These are phyloP conservation scores for Neurospora sp. DNA, from an alignment of 495 filamentous ascomycete species.

Conservation along the genomic window DNA sequence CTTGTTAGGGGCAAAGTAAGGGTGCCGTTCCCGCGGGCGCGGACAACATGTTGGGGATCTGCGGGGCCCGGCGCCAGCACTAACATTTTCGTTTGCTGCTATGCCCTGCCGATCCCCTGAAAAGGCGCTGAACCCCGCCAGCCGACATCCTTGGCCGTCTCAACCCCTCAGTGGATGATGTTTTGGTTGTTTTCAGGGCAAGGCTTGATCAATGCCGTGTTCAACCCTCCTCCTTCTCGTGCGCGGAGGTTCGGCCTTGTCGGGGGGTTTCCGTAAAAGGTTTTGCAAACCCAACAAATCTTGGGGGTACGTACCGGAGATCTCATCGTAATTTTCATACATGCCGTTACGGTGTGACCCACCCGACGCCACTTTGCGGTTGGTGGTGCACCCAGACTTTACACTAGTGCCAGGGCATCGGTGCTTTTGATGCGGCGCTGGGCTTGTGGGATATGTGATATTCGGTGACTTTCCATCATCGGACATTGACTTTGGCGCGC, in stretches of 20 bases:
- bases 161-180: conserved; percentile 1
- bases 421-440: not conserved
- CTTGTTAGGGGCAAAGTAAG: not conserved
- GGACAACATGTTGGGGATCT: conserved; percentile 35
- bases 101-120: not conserved
- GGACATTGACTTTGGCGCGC: not conserved
- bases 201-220: not conserved
- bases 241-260: not conserved
- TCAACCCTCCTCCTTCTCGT: conserved; percentile 1
- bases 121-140: not conserved
- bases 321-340: not conserved
- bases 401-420: not conserved
- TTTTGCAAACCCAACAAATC: not conserved
- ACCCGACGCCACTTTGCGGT: not conserved
- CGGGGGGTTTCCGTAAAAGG: not conserved
- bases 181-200: not conserved
- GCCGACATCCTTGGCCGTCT: conserved; percentile 10
- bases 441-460: not conserved
- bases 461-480: not conserved
- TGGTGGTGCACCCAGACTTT: not conserved
- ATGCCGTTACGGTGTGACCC: not conserved
- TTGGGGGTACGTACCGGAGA: not conserved
- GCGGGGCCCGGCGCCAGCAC: conserved; percentile 24
- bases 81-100: conserved; percentile 9
- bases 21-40: conserved; percentile 4